phyloP scores from a whole-genome alignment of 2,329 filamentous ascomycete genomes.

The Colletotrichum cordylinicola region DNA sequence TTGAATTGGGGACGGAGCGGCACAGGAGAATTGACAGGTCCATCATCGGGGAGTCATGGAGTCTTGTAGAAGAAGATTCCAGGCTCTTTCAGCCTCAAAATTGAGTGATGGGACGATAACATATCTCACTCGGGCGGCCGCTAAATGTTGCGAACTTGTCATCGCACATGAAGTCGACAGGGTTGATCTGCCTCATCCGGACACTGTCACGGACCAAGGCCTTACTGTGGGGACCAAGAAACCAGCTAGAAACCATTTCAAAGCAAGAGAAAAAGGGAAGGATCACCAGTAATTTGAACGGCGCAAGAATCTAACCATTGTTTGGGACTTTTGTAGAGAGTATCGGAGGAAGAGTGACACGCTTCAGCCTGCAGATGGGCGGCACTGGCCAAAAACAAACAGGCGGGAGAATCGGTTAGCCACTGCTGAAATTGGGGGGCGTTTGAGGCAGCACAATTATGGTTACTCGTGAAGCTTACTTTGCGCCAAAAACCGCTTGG shows the following conservation, averaged over 20 bases:
- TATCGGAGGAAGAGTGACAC: not conserved
- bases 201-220: not conserved
- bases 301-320: not conserved
- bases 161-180: not conserved
- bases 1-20: not conserved
- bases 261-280: not conserved
- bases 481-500: not conserved
- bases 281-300: not conserved
- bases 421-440: not conserved
- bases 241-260: not conserved
- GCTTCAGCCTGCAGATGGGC: not conserved
- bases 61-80: not conserved
- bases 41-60: accelerated
- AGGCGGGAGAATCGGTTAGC: not conserved
- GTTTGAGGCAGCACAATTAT: not conserved
- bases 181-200: not conserved
- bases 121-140: not conserved
- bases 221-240: not conserved
- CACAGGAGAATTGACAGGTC: accelerated
- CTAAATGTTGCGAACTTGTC: not conserved
- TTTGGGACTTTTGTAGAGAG: not conserved
- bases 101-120: not conserved
- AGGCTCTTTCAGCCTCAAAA: not conserved
- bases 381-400: not conserved
- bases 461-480: not conserved